Base-by-base conservation (phyloP, 192 early-diverging fungal species). In the Coemansia sp. region DNA sequence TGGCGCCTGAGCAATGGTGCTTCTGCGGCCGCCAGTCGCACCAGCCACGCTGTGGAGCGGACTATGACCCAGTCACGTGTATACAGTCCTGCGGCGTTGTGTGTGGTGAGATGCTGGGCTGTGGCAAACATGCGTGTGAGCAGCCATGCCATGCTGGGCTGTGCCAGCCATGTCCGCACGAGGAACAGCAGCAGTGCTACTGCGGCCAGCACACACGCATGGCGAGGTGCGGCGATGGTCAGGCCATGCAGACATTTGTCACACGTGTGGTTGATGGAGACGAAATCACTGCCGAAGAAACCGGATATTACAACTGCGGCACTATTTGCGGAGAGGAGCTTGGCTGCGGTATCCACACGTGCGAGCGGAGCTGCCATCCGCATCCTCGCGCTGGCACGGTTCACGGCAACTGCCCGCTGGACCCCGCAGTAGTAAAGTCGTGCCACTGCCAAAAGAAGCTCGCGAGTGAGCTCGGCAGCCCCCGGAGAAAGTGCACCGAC, bases 21-120 rank as follows among this genome's bases (percentile, higher is more conserved):
- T 90, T 85, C 72, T 98, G 96, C 82, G 93, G 93, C 3, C 88
- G 87, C 41, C 72, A 84, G 6, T 67, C 70, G 0, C 85, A 88
- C 61, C 86, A 88, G 53, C 72, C 86, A 19, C 83, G 91, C 52
- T 98, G 94, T 78, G 85, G 84, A 29, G 60, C 64, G 2, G 91
- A 88, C 65, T 69, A 84, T 88, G 89, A 90, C 59, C 76, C 87
- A 0, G 82, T 79, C 35, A 79, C 87, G 23, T 88, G 84, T 4
- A 81, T 79, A 2, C 62, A 62, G 53, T 89, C 89, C 1, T 98
- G 96, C 77, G 88, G 84, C 7, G 61, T 84, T 23, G 67, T 86
- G 0, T 92, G 91, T 61, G 91, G 83, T 15, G 83, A 90, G 53
- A 57, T 86, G 39, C 69, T 93, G 37, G 86, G 87, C 23, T 93